Base-by-base conservation (phyloP, 2,329 filamentous ascomycete genomes). In the Colletotrichum echinochloae region DNA sequence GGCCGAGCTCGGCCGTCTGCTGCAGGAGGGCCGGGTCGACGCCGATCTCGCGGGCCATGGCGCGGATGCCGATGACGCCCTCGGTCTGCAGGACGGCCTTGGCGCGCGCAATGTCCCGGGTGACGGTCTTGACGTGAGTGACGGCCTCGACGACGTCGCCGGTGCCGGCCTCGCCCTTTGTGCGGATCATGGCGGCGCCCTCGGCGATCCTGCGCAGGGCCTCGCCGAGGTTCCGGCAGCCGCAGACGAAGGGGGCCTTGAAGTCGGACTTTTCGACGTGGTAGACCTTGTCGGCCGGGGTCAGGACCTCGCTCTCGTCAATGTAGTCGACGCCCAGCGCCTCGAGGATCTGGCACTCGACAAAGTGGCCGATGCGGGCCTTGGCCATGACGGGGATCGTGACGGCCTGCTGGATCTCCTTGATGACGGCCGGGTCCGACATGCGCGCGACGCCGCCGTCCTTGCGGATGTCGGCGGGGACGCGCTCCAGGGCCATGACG, bases 341-440 rank as follows among this genome's bases (percentile, higher is more conserved):
- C 87, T 98, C 93, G 78, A 99, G 92, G 83, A 99, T 97, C 91
- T 95, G 95, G 85, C 95, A 98, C 86, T 99, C 96, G 77, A 98
- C 95, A 76, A 98, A 95, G 85, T 99, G 96, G 46, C 96, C 96
- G 80, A 98, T 99, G 79, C 96, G 90, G 30, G 95, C 95, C 86
- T 99, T 99, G 74, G 96, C 96, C 96, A 99, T 98, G 82, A 99
- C 96, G 76, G 96, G 96, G 77, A 98, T 98, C 64, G 95, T 98
- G 56, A 98, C 96, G 49, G 94, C 91, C 3, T 88, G 90, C 90
- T 98, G 97, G 81, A 99, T 98, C 82, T 95, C 93, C 83, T 92
- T 92, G 87, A 98, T 98, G 89, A 98, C 93, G 76, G 88, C 85
- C 2, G 96, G 96, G 84, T 98, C 95, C 2, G 93, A 96, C 96